These are phyloP conservation scores for Arthromyces matolae DNA, from an alignment of 768 basidiomycete species.

Conservation along the genomic window DNA sequence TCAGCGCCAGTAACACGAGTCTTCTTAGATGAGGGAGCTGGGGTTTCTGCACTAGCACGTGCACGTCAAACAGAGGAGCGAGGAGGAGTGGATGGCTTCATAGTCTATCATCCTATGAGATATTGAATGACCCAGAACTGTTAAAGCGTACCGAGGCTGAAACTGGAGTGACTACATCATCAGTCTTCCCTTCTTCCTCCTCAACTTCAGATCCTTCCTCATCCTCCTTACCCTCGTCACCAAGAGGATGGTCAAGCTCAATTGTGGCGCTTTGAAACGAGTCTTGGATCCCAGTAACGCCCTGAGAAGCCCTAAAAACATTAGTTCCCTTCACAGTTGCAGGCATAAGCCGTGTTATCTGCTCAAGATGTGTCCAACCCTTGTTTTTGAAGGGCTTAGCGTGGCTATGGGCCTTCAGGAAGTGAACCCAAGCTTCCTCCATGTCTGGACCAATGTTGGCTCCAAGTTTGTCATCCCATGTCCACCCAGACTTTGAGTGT, in stretches of 20 bases:
- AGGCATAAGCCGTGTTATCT: slow-evolving; percentile 15
- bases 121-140: no score
- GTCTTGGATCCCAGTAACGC: no score
- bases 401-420: slow-evolving; percentile 3
- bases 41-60: background rate
- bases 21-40: background rate
- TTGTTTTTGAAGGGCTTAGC: slow-evolving; percentile 20
- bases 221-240: no score
- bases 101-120: no score
- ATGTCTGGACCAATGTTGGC: slow-evolving; percentile 14
- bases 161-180: no score
- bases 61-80: background rate
- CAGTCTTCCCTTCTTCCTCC: no score
- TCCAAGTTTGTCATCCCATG: slow-evolving; percentile 20
- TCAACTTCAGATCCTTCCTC: no score
- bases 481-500: slow-evolving; percentile 20
- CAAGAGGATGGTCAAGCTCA: no score
- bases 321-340: slow-evolving; percentile 3
- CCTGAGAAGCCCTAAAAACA: slow-evolving; percentile 13
- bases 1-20: background rate
- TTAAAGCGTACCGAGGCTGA: no score
- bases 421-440: slow-evolving; percentile 9
- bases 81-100: slow-evolving; percentile 11
- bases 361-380: slow-evolving; percentile 21
- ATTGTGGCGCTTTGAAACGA: no score